Evolutionary conservation across 306 rosid species (phyloP).

Genomic region (Vigna trinervia): DNA sequence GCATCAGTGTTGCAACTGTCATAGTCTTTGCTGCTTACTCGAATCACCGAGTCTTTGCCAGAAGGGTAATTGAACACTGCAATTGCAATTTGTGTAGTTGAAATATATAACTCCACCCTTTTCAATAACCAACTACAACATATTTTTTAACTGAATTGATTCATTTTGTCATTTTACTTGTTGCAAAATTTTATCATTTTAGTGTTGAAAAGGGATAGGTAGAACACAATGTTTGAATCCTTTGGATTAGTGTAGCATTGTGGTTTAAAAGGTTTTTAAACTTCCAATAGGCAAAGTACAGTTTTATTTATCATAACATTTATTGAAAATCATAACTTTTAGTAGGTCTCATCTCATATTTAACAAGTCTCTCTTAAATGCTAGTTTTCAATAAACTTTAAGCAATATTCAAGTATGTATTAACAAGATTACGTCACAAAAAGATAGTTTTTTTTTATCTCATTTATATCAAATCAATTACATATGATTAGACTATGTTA

Average conservation of each 20-base stretch:
- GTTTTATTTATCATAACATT: not conserved
- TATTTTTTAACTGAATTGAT: not conserved
- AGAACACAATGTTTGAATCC: not conserved
- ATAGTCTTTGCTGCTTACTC: slow-evolving; percentile 68
- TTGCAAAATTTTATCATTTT: not conserved
- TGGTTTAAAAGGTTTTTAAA: not conserved
- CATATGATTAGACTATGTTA: not conserved
- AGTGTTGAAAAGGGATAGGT: not conserved
- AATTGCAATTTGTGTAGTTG: slow-evolving; percentile 18
- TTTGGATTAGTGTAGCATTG: not conserved
- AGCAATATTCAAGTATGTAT: too few relatives aligned
- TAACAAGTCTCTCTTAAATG: too few relatives aligned
- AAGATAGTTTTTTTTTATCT: too few relatives aligned
- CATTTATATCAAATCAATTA: not conserved
- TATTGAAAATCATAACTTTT: too few relatives aligned
- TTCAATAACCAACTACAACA: not conserved
- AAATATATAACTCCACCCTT: slow-evolving; percentile 15
- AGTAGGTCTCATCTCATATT: too few relatives aligned
- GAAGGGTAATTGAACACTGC: slow-evolving; percentile 80
- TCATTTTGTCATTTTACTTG: not conserved
- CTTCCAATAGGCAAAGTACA: not conserved
- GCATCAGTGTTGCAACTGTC: slow-evolving; percentile 67
- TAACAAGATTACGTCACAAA: too few relatives aligned
- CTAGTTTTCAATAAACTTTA: too few relatives aligned
- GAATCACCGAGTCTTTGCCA: slow-evolving; percentile 81